phyloP scores from a whole-genome alignment of 2,329 filamentous ascomycete species.

The Aspergillus tubingensis region DNA sequence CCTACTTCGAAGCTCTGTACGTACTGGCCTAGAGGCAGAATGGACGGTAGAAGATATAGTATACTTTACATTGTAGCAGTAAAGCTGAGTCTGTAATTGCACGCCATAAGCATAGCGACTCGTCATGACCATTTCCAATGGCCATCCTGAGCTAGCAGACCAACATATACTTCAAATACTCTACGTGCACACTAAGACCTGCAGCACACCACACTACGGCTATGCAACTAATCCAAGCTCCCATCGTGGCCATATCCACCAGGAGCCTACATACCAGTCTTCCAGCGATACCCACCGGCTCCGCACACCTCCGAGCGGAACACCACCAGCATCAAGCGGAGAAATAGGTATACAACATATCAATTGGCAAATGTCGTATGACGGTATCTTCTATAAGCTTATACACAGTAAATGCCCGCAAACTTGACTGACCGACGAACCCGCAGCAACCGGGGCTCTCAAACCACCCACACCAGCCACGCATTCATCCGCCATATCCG shows the following conservation, averaged over 20 bases:
- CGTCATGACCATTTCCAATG: background rate
- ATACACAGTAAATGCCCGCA: slow-evolving; percentile 38
- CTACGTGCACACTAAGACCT: background rate
- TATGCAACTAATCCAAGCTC: background rate
- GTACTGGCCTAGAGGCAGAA: background rate
- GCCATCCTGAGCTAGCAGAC: too few species aligned
- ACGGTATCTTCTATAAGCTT: slow-evolving; percentile 44
- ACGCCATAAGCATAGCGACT: background rate
- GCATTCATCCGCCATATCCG: slow-evolving; percentile 19
- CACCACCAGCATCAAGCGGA: background rate
- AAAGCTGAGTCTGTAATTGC: background rate
- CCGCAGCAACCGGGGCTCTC: slow-evolving; percentile 21
- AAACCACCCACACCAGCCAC: slow-evolving; percentile 20
- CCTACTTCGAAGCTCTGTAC: background rate
- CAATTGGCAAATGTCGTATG: slow-evolving; percentile 37
- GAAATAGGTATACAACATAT: slow-evolving; percentile 42
- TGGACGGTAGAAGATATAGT: background rate
- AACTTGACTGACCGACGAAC: slow-evolving; percentile 28
- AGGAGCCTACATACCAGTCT: background rate
- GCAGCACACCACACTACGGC: background rate
- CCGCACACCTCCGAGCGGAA: background rate
- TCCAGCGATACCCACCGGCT: background rate
- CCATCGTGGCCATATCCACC: background rate
- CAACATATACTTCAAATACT: background rate
- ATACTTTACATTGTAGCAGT: background rate